Evolutionary conservation across 768 basidiomycete genomes (phyloP).

Genomic region (Pisolithus albus): DNA sequence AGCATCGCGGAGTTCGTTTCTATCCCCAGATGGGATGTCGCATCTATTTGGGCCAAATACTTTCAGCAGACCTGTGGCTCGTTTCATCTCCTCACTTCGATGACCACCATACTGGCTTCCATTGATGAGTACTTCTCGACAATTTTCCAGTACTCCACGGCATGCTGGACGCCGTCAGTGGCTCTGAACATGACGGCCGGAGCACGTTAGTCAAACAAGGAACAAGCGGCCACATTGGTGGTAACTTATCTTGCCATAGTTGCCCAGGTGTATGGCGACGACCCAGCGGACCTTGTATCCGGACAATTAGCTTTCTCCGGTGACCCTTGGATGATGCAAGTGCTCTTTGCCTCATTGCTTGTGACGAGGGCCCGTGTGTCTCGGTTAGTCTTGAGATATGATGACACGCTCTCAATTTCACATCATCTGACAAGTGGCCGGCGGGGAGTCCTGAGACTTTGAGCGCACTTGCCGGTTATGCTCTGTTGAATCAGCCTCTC

Average conservation of each 20-base stretch:
- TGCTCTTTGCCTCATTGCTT: conserved; percentile 10
- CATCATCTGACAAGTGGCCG: background rate
- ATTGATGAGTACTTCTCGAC: conserved; percentile 3
- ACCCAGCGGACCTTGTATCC: conserved; percentile 12
- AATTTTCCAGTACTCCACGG: conserved; percentile 9
- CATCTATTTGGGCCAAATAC: background rate
- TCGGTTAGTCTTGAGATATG: background rate
- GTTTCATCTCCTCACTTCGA: conserved; percentile 13
- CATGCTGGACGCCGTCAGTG: conserved; percentile 14
- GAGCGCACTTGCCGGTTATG: background rate
- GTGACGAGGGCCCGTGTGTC: background rate
- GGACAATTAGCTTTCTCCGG: conserved; percentile 3
- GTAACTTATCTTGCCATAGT: conserved; percentile 6
- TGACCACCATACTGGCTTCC: conserved; percentile 1
- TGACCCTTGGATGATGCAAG: conserved; percentile 3
- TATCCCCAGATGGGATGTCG: background rate
- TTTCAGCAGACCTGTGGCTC: conserved; percentile 4
- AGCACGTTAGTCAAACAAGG: conserved; percentile 7
- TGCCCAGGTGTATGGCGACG: conserved; percentile 4
- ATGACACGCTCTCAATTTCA: background rate
- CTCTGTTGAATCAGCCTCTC: background rate
- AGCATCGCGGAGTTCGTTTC: background rate
- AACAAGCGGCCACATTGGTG: conserved; percentile 11
- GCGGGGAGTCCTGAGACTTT: background rate
- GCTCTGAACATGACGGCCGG: conserved; percentile 3